Percentiles rank a stretch among this genome's conserved stretches.
These are phyloP conservation scores for Vitis hybrid DNA, from an alignment of 177 flowering plant species.

Conservation along the genomic window DNA sequence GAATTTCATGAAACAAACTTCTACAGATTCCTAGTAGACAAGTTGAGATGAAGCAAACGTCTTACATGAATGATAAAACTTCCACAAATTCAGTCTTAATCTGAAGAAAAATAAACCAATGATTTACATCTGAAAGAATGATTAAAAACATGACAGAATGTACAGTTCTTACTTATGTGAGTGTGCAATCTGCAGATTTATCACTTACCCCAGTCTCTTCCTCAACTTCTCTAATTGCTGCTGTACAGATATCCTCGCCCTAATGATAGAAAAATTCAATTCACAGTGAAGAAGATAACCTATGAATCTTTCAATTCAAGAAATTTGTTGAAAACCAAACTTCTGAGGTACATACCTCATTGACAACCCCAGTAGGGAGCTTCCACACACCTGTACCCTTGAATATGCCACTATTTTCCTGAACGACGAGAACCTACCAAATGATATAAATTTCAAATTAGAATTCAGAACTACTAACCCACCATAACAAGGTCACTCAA, in stretches of 20 bases:
- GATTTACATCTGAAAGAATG: neutral
- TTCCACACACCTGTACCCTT: constrained; percentile 52
- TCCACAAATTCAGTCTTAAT: constrained; percentile 57
- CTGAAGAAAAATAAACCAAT: constrained; percentile 27
- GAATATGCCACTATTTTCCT: constrained; percentile 41
- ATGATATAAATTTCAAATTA: neutral
- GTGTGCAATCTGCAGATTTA: neutral
- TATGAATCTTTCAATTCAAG: neutral
- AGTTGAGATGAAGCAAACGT: neutral
- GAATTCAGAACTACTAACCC: neutral
- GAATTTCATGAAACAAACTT: too few relatives aligned
- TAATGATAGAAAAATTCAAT: constrained; percentile 15
- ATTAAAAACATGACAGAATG: neutral
- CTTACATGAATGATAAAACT: constrained; percentile 61
- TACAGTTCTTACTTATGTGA: neutral
- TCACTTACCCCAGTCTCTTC: constrained; percentile 72
- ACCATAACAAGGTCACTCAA: too few relatives aligned
- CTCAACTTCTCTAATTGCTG: constrained; percentile 59
- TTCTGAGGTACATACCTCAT: too few relatives aligned
- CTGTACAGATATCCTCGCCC: constrained; percentile 64
- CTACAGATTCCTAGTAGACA: too few relatives aligned
- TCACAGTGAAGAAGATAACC: neutral
- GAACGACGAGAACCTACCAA: constrained; percentile 48
- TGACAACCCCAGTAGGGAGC: constrained; percentile 41
- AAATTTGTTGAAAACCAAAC: neutral